Conservation (phyloP, 78 protist genomes). For the Diacronema lutheri region DNA sequence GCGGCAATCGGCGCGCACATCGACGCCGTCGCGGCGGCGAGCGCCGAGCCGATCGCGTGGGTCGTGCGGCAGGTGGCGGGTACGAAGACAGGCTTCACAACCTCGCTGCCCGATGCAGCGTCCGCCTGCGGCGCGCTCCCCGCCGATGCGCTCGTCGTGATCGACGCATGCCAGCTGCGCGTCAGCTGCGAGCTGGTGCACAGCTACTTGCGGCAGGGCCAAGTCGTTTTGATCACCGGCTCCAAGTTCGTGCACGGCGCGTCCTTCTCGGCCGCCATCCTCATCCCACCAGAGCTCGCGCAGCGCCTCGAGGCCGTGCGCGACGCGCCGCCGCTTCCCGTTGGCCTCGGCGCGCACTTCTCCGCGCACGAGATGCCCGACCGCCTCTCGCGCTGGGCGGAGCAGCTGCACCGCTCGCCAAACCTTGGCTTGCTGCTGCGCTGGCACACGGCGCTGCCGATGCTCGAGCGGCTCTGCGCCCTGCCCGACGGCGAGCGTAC, state of each 20-base stretch:
- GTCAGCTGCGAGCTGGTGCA: background rate
- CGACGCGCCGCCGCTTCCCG: background rate
- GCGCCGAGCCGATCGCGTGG: no score
- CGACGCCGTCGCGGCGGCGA: no score
- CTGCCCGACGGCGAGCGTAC: background rate
- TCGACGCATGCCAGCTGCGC: background rate
- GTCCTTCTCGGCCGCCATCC: background rate
- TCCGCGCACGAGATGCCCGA: no score
- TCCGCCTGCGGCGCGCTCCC: no score
- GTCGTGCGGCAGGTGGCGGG: no score
- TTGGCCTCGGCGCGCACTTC: background rate
- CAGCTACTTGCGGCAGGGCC: background rate
- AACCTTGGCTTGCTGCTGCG: background rate
- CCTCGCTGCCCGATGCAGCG: background rate
- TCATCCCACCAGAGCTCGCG: background rate
- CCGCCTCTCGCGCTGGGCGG: no score
- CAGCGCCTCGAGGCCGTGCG: background rate
- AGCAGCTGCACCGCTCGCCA: background rate
- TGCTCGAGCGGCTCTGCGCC: background rate
- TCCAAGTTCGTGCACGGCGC: background rate
- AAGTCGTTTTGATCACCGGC: background rate
- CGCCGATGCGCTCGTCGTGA: background rate
- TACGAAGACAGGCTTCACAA: background rate
- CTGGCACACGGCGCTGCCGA: background rate
- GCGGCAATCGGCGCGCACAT: no score